Base-by-base conservation (phyloP, 768 basidiomycete species). In the Pulveroboletus frians region DNA sequence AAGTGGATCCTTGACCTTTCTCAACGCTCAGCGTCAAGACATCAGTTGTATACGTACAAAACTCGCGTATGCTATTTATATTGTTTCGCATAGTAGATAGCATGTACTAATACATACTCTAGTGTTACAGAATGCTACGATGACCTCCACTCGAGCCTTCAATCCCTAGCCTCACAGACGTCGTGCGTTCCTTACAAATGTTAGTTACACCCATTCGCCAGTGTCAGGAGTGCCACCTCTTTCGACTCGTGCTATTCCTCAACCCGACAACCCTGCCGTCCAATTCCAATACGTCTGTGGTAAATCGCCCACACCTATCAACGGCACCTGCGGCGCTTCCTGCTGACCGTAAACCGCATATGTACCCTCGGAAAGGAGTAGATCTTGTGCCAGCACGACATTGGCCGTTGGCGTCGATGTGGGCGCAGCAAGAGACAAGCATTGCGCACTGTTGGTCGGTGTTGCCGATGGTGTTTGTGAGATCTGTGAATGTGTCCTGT, bases 321-420 rank as follows among this genome's bases (percentile, higher is more conserved):
- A 41, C 5, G 34, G 39, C 4, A 60, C 50, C 20, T 51, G 47
- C 13, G 17, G 13, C 5, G 17, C 46, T 20, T 43, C 52, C 8
- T 39, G 45, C 14, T 10, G 3, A 13, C 58, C 56, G 29, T 65
- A 63, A 35, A 60, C 39, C 9, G 18, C 32, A 39, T 55, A 62
- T 17, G 32, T 56, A 1, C 18, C 35, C 36, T 42, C 30, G 21
- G 46, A 49, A 18, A 21, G 20, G 1, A 56, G 7, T 5, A 27
- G 32, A 5, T 60, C 40, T 23, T 56, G 52, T n/a, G 53, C 56
- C 8, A 53, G 39, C n/a, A 51, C 51, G 11, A 63, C 53, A 0
- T 9, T 56, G 7, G 52, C 53, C 1, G 50, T 49, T 27, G 63
- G 67, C 6, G 65, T 68, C 10, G 67, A 57, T n/a, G 63, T 67